Conservation (phyloP, 345 rosid species). For the Populus nigra region DNA sequence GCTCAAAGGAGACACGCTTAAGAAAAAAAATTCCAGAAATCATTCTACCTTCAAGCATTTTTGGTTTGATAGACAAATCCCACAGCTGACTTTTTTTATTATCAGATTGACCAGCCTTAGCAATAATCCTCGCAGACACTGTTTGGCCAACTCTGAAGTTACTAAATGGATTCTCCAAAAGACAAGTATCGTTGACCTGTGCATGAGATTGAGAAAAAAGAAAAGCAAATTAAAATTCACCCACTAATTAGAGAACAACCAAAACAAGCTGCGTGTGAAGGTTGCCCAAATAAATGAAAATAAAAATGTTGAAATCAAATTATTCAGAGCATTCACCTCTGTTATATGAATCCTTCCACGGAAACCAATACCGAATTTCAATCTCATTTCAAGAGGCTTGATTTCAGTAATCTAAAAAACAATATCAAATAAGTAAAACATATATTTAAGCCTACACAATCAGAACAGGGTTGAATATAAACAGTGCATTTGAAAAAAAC, state of each 20-base stretch:
- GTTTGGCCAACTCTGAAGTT: constrained; percentile 81
- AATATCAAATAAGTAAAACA: constrained; percentile 11
- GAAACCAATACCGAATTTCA: constrained; percentile 77
- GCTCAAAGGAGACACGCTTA: background rate
- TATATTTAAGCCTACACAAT: background rate
- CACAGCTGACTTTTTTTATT: constrained; percentile 52
- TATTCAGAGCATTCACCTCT: constrained; percentile 53
- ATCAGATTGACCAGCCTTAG: constrained; percentile 48
- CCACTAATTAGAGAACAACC: constrained; percentile 5
- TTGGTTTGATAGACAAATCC: constrained; percentile 83
- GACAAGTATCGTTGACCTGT: constrained; percentile 57
- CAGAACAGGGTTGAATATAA: background rate
- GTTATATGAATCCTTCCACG: constrained; percentile 85
- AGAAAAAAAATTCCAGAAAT: constrained; percentile 2
- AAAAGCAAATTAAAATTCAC: constrained; percentile 11
- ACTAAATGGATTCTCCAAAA: constrained; percentile 56
- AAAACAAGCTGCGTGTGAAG: background rate
- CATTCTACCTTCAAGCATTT: constrained; percentile 55
- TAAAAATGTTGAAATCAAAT: constrained; percentile 12
- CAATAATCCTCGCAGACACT: constrained; percentile 70
- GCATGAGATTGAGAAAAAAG: constrained; percentile 5
- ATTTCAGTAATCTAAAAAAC: constrained; percentile 75
- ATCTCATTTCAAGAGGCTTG: constrained; percentile 73
- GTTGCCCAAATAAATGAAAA: constrained; percentile 9
- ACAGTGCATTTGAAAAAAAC: background rate